A percentile compares a stretch with the other conserved stretches of the same genome.
Conservation (phyloP, 371 early-diverging fungal species). For the Zopfochytrium polystomum region DNA sequence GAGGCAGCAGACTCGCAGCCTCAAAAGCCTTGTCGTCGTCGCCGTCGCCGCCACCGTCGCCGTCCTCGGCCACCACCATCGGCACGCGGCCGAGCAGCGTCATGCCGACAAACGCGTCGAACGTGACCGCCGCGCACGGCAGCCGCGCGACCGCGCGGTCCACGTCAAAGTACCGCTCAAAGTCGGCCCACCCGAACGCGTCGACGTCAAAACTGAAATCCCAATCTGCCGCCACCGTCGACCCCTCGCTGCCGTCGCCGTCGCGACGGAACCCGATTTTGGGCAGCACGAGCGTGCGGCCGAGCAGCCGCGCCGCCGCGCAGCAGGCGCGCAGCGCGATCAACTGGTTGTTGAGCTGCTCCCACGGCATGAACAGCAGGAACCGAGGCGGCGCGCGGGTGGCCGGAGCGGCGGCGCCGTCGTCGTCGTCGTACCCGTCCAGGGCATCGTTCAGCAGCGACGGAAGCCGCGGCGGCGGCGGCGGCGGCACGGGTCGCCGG, state of each 20-base stretch:
- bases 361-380: conserved; percentile 42
- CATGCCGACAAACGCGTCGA: conserved; percentile 32
- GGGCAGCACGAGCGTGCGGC: conserved; percentile 37
- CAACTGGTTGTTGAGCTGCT: conserved; percentile 42
- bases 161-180: conserved; percentile 37
- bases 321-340: conserved; percentile 41
- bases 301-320: conserved; percentile 30
- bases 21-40: conserved; percentile 27
- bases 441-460: too few relatives aligned
- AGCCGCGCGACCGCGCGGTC: conserved; percentile 12
- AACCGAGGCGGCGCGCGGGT: too few relatives aligned
- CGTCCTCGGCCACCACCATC: too few relatives aligned
- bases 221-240: too few relatives aligned
- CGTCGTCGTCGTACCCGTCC: too few relatives aligned
- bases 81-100: too few relatives aligned
- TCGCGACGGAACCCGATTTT: conserved; percentile 29
- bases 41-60: background rate
- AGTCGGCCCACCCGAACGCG: conserved; percentile 25
- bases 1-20: too few relatives aligned
- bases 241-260: too few relatives aligned
- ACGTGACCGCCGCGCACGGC: conserved; percentile 34
- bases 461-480: too few relatives aligned
- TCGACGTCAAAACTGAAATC: conserved; percentile 19
- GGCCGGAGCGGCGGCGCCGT: too few relatives aligned
- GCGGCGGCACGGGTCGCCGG: too few relatives aligned